These are phyloP conservation scores for Thermomyces lanuginosus DNA, from an alignment of 2,329 filamentous ascomycete genomes.

Conservation along the genomic window DNA sequence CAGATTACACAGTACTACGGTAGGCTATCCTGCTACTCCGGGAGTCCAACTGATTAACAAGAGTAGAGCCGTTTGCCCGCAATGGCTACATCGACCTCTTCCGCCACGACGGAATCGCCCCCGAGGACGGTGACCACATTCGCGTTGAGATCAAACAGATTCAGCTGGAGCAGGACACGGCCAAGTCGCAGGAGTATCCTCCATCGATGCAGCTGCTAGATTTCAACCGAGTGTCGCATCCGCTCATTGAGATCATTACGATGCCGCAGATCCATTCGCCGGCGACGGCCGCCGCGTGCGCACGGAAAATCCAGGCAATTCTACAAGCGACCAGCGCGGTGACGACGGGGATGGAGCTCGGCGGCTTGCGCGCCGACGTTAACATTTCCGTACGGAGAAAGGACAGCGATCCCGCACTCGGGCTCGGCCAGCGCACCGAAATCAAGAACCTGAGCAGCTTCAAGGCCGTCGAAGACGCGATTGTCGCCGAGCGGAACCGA, in stretches of 20 bases:
- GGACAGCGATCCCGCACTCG: conserved; percentile 26
- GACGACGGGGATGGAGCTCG: conserved; percentile 81
- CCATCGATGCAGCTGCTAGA: conserved; percentile 64
- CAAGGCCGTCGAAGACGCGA: conserved; percentile 87
- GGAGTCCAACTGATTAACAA: background rate
- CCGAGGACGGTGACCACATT: conserved; percentile 53
- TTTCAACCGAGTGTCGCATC: conserved; percentile 82
- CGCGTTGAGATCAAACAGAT: conserved; percentile 77
- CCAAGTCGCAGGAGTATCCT: conserved; percentile 72
- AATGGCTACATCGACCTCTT: conserved; percentile 57
- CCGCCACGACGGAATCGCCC: conserved; percentile 61
- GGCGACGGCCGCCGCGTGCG: conserved; percentile 69
- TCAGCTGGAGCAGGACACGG: conserved; percentile 95
- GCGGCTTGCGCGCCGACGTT: conserved; percentile 80
- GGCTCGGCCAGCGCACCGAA: conserved; percentile 74
- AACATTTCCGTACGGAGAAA: conserved; percentile 72
- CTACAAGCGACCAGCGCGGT: conserved; percentile 70
- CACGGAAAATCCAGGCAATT: conserved; percentile 72
- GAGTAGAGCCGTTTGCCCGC: conserved; percentile 43
- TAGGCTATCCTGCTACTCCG: conserved; percentile 8
- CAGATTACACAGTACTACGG: conserved; percentile 95
- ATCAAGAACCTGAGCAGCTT: conserved; percentile 96
- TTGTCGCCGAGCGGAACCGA: conserved; percentile 75
- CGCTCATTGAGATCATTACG: conserved; percentile 90
- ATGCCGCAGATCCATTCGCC: conserved; percentile 76